Percentiles rank a stretch among this genome's conserved stretches.
phyloP scores from a whole-genome alignment of 1,284 basidiomycete genomes.

The Ustilago nuda region DNA sequence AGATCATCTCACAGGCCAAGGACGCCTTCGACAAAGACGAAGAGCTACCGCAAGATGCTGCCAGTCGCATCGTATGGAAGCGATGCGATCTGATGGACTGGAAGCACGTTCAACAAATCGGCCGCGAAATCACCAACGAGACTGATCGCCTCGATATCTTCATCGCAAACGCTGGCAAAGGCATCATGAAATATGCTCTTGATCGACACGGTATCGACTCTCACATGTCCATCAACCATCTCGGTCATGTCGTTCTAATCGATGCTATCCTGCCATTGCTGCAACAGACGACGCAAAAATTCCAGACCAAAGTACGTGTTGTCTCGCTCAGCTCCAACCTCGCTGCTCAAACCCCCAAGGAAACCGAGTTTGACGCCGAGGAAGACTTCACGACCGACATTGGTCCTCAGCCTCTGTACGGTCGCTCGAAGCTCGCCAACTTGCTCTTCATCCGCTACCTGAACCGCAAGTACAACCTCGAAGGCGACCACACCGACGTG shows the following conservation, averaged over 20 bases:
- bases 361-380: conserved; percentile 13
- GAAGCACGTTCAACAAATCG: conserved; percentile 29
- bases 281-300: conserved; percentile 17
- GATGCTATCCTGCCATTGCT: conserved; percentile 26
- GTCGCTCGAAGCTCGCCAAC: conserved; percentile 30
- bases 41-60: conserved; percentile 12
- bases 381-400: conserved; percentile 28
- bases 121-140: conserved; percentile 25
- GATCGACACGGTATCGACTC: conserved; percentile 38
- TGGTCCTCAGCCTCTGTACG: conserved; percentile 22
- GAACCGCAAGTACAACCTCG: conserved; percentile 17
- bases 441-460: conserved; percentile 30
- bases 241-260: conserved; percentile 31
- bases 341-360: conserved; percentile 25
- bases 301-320: conserved; percentile 20
- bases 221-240: conserved; percentile 40
- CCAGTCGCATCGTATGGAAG: conserved; percentile 22
- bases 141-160: conserved; percentile 31
- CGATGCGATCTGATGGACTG: conserved; percentile 37
- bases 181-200: conserved; percentile 30
- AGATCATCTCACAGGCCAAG: conserved; percentile 30
- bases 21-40: conserved; percentile 27
- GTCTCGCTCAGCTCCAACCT: conserved; percentile 37
- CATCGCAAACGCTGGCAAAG: conserved; percentile 36
- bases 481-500: conserved; percentile 16